These are phyloP conservation scores for Lepidium campestre DNA, from an alignment of 441 rosid species.

Conservation along the genomic window DNA sequence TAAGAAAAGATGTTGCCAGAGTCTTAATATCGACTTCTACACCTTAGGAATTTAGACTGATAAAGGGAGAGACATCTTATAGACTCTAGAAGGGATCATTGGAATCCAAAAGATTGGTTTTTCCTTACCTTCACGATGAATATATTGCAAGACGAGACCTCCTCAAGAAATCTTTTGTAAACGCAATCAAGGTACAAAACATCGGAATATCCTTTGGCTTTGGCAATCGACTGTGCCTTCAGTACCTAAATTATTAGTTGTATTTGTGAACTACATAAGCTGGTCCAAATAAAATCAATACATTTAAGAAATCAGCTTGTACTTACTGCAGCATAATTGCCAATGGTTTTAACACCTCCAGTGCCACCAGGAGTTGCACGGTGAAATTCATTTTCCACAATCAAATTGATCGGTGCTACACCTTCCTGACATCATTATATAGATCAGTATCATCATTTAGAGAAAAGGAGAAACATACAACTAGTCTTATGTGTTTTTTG, in stretches of 20 bases:
- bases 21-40: background rate
- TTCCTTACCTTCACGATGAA: constrained; percentile 80
- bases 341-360: constrained; percentile 71
- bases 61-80: background rate
- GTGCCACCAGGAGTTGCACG: constrained; percentile 84
- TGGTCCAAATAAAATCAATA: background rate
- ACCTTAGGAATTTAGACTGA: background rate
- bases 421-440: constrained; percentile 50
- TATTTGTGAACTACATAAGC: background rate
- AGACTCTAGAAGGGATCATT: background rate
- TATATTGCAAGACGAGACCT: constrained; percentile 95
- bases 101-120: background rate
- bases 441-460: background rate
- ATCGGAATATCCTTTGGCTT: constrained; percentile 90
- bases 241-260: constrained; percentile 48
- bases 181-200: constrained; percentile 92
- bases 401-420: constrained; percentile 54
- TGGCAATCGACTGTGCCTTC: constrained; percentile 84
- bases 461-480: background rate
- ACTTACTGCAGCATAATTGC: constrained; percentile 72
- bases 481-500: background rate
- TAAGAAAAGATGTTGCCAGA: background rate
- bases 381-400: constrained; percentile 57
- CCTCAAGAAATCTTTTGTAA: constrained; percentile 73
- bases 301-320: background rate